Evolutionary conservation across 768 basidiomycete genomes (phyloP), one percentile per base, ranked within the genome.

Genomic region (Tricholoma hemisulphureum): DNA sequence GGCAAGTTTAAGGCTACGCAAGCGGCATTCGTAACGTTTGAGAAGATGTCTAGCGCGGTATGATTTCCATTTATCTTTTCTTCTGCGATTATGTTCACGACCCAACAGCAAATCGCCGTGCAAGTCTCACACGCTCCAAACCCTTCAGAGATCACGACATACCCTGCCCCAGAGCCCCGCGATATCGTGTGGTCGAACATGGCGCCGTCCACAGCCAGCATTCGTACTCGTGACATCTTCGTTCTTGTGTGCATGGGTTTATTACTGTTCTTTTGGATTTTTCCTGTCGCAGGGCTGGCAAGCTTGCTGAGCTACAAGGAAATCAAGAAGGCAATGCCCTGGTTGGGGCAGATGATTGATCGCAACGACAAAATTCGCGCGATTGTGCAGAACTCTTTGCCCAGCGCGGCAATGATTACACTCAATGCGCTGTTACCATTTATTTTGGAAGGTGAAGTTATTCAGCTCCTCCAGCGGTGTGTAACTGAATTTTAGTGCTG

Each of bases 151-250:
- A 81, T 83, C 52, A 79, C 79, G 29, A 95, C 92, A 10, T 81
- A 77, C 57, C 82, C 84, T 18, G 95, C 96, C 0, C 96, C 96
- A 0, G 95, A 98, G 68, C 95, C 96, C 9, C 84, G 96, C 49
- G 96, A 98, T 69, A 91, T 98, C 56, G 85, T 98, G 18, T 99
- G 97, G 97, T 79, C 87, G 28, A 95, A 94, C 63, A 89, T 98
- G 76, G 78, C 86, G 2, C 83, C 88, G 20, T 83, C 91, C 0
- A 75, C 77, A 1, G 67, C 79, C 14, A 75, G 83, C 31, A 76
- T 86, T 16, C 79, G 83, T 46, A 77, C 85, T 3, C 86, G 97
- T 26, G 85, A 93, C 41, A 56, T 87, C 31, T 67, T 96, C 24
- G 91, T 95, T 2, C 72, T 91, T 20, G 77, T 71, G 13, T 77